A percentile compares a stretch with the other conserved stretches of the same genome.
Conservation (phyloP, 2,329 filamentous ascomycete genomes). For the Immersiporthe knoxdaviesiana region DNA sequence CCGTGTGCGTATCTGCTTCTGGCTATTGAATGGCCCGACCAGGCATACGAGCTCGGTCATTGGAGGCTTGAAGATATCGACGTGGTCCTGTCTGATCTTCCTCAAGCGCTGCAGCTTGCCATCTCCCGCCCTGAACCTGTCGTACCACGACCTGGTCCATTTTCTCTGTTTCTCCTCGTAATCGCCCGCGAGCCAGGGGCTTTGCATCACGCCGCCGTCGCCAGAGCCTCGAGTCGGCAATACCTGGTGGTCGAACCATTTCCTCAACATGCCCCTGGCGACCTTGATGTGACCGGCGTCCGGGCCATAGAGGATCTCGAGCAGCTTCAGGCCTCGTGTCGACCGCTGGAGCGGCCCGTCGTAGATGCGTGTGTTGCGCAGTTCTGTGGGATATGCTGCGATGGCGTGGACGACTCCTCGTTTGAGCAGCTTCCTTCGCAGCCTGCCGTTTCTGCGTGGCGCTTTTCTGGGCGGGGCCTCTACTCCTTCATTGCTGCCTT, state of each 20-base stretch:
- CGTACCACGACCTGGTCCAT: constrained; percentile 39
- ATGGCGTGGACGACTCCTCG: constrained; percentile 36
- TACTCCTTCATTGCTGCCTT: neutral
- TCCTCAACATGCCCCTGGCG: constrained; percentile 44
- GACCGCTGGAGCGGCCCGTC: constrained; percentile 43
- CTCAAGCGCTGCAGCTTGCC: constrained; percentile 30
- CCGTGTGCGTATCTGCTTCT: constrained; percentile 32
- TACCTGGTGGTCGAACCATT: constrained; percentile 47
- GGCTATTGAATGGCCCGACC: constrained; percentile 35
- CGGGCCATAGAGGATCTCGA: constrained; percentile 49
- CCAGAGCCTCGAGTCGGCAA: constrained; percentile 42
- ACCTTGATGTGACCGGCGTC: constrained; percentile 41
- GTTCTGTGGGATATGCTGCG: constrained; percentile 38
- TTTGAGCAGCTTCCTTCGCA: constrained; percentile 21
- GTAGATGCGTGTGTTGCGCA: constrained; percentile 41
- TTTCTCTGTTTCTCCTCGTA: constrained; percentile 42
- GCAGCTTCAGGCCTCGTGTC: constrained; percentile 40
- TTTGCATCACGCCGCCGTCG: constrained; percentile 38
- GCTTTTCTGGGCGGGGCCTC: constrained; percentile 1
- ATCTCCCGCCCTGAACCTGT: constrained; percentile 27
- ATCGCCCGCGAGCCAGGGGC: constrained; percentile 45
- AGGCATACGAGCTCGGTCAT: constrained; percentile 34
- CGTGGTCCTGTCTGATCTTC: constrained; percentile 27
- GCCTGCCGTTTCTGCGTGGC: neutral
- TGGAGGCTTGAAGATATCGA: constrained; percentile 27